Conservation (phyloP, 768 basidiomycete genomes). For the Leccinum disarticulatum region DNA sequence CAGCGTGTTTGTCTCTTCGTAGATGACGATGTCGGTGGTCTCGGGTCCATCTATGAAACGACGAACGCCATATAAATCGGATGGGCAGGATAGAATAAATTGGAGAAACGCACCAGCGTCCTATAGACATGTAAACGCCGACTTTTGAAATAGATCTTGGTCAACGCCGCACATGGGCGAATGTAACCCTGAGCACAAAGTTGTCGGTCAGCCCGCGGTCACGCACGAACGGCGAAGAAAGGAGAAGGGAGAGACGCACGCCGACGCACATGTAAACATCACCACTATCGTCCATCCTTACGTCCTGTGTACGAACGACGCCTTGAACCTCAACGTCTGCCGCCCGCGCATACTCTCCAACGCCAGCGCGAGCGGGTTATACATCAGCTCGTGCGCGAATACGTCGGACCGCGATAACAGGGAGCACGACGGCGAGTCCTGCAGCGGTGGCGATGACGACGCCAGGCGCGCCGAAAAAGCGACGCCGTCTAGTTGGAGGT, state of each 20-base stretch:
- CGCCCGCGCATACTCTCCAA: constrained; percentile 81
- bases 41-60: constrained; percentile 57
- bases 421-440: constrained; percentile 27
- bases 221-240: neutral
- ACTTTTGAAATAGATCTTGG: constrained; percentile 62
- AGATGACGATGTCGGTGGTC: constrained; percentile 65
- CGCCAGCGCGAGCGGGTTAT: constrained; percentile 69
- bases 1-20: constrained; percentile 36
- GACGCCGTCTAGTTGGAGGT: constrained; percentile 69
- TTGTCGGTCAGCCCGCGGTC: neutral
- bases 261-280: constrained; percentile 47
- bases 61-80: neutral
- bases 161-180: constrained; percentile 61
- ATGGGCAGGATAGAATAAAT: neutral
- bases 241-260: neutral
- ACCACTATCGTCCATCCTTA: constrained; percentile 61
- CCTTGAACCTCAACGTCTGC: constrained; percentile 62
- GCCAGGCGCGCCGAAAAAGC: constrained; percentile 60
- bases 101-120: constrained; percentile 49
- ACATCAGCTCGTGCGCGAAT: constrained; percentile 42
- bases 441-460: constrained; percentile 29
- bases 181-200: constrained; percentile 51
- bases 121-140: constrained; percentile 64
- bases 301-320: constrained; percentile 47
- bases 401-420: constrained; percentile 26